A percentile compares a stretch with the other conserved stretches of the same genome.
Evolutionary conservation across 257 asterid genomes (phyloP).

Genomic region (Solanum sparsipilum): DNA sequence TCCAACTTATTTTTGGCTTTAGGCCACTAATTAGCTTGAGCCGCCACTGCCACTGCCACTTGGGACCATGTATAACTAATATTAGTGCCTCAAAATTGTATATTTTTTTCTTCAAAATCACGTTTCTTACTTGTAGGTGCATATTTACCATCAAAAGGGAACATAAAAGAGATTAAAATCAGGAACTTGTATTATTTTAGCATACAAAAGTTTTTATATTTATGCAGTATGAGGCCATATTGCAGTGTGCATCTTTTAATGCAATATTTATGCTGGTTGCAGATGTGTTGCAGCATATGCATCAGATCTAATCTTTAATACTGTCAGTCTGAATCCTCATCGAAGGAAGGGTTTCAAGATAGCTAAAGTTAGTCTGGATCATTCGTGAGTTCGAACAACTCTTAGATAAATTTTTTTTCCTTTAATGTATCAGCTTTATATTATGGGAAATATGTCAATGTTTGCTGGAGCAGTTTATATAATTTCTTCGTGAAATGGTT

Average conservation of each 20-base stretch:
- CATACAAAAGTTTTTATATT: neutral
- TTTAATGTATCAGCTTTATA: neutral
- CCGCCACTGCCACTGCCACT: neutral
- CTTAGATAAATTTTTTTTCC: neutral
- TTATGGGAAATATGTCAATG: neutral
- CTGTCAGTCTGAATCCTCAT: conserved; percentile 78
- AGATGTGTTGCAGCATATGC: conserved; percentile 92
- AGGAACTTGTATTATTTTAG: neutral
- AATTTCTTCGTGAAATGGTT: neutral
- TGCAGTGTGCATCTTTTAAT: neutral
- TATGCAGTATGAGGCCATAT: neutral
- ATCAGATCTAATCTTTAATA: conserved; percentile 72
- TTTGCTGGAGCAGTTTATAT: neutral
- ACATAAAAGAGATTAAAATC: neutral
- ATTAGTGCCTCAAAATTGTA: neutral
- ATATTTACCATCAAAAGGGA: neutral
- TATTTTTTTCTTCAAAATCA: neutral
- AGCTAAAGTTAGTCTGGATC: conserved; percentile 71
- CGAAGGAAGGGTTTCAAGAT: conserved; percentile 59
- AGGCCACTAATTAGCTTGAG: too few relatives aligned
- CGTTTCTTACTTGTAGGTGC: neutral
- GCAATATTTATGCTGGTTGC: conserved; percentile 9
- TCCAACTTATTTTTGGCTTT: too few relatives aligned
- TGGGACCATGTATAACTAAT: too few relatives aligned
- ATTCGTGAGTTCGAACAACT: conserved; percentile 49